Conservation (phyloP, 2,329 filamentous ascomycete species). For the Biscogniauxia mediterranea region DNA sequence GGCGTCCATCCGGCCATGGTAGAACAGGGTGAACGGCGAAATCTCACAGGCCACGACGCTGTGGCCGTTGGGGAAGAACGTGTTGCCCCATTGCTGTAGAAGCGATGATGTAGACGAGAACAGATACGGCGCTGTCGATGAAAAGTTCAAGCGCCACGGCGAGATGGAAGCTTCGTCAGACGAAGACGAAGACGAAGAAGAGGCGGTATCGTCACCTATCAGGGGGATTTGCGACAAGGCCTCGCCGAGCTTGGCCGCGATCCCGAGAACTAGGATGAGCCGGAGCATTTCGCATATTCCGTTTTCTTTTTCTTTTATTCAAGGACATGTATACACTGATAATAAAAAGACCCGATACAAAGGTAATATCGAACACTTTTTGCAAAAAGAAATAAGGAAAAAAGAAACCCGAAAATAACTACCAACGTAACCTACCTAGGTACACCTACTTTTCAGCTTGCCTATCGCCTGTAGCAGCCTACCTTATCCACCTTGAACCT, state of each 20-base stretch:
- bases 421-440: background rate
- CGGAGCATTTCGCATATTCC: background rate
- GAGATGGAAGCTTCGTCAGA: background rate
- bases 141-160: slow-evolving; percentile 43
- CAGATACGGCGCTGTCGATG: slow-evolving; percentile 46
- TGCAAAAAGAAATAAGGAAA: no score
- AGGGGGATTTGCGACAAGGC: background rate
- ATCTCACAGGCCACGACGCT: slow-evolving; percentile 45
- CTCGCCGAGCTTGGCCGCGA: background rate
- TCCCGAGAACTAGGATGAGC: background rate
- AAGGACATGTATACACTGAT: background rate
- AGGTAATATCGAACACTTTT: background rate
- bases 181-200: background rate
- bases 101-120: slow-evolving; percentile 47
- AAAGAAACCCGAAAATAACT: background rate
- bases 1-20: slow-evolving; percentile 45
- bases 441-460: background rate
- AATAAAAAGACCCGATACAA: background rate
- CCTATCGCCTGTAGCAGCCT: no score
- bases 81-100: slow-evolving; percentile 50
- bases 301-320: background rate
- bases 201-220: background rate
- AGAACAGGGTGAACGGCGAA: slow-evolving; percentile 45
- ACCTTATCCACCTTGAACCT: background rate
- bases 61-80: slow-evolving; percentile 50